phyloP scores from a whole-genome alignment of 495 filamentous ascomycete species.

The Schizothecium vesticola region DNA sequence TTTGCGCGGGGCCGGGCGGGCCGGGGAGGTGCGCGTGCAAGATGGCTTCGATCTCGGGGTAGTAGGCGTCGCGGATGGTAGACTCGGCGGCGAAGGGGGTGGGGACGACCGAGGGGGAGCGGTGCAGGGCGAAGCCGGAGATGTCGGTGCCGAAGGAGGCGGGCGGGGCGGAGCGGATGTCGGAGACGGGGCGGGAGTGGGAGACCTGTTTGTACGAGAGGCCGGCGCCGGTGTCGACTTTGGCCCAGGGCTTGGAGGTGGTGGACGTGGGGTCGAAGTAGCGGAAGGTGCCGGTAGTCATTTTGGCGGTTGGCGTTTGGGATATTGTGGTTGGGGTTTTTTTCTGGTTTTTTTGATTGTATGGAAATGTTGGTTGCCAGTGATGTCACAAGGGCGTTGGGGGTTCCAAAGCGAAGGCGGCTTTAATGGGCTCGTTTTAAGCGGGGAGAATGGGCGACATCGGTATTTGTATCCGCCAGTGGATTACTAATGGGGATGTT shows the following conservation, averaged over 20 bases:
- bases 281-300: constrained; percentile 24
- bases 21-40: constrained; percentile 56
- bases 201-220: constrained; percentile 24
- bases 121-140: constrained; percentile 37
- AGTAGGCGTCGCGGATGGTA: constrained; percentile 61
- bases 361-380: not conserved
- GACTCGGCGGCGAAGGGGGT: constrained; percentile 64
- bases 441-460: not conserved
- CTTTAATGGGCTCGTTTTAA: not conserved
- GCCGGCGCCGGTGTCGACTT: constrained; percentile 33
- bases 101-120: constrained; percentile 37
- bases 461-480: not conserved
- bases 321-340: not conserved
- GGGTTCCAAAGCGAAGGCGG: not conserved
- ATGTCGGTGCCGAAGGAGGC: constrained; percentile 32
- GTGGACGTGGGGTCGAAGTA: constrained; percentile 27
- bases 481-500: not conserved
- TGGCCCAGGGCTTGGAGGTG: constrained; percentile 33
- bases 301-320: constrained; percentile 8
- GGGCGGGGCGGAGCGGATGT: constrained; percentile 20
- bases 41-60: constrained; percentile 71
- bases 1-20: not conserved
- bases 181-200: constrained; percentile 26
- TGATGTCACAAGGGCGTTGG: not conserved
- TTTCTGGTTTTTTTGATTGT: not conserved